A percentile compares a stretch with the other conserved stretches of the same genome.
These are phyloP conservation scores for Rhodofomes roseus DNA, from an alignment of 1,284 basidiomycete genomes.

Conservation along the genomic window DNA sequence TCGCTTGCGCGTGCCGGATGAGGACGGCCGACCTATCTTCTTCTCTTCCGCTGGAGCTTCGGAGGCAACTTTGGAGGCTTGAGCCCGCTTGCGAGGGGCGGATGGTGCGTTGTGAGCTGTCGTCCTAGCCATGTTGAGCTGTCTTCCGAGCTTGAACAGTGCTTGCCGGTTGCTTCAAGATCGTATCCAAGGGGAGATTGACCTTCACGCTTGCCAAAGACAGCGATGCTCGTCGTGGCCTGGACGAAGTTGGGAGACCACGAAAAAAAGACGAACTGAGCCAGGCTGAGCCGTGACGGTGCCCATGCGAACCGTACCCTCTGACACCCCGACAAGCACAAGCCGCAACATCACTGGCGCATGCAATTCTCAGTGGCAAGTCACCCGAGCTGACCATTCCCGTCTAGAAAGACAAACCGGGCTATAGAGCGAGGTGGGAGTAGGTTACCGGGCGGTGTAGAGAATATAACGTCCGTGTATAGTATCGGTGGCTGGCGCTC, in stretches of 20 bases:
- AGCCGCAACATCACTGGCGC: too few species aligned
- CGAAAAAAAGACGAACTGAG: neutral
- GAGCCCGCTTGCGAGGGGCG: conserved; percentile 13
- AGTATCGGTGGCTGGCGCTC: conserved; percentile 6
- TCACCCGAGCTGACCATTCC: neutral
- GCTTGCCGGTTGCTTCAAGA: too few species aligned
- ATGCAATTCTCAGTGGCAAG: neutral
- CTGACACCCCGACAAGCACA: neutral
- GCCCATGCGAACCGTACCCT: neutral
- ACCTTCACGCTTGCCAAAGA: too few species aligned
- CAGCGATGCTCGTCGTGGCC: neutral
- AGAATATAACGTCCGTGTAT: conserved; percentile 3
- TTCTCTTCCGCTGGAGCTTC: neutral
- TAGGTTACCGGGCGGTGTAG: neutral
- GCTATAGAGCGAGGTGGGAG: neutral
- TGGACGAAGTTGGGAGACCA: too few species aligned
- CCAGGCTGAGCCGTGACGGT: neutral
- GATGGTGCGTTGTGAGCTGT: conserved; percentile 11
- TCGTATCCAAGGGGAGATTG: neutral
- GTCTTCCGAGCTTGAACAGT: neutral
- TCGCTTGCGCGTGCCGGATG: conserved; percentile 20
- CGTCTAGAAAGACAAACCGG: neutral
- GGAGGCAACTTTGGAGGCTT: conserved; percentile 9
- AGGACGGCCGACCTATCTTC: conserved; percentile 6
- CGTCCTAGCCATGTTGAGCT: neutral